phyloP scores from a whole-genome alignment of 768 basidiomycete species.

The Antrodiella citrinella region DNA sequence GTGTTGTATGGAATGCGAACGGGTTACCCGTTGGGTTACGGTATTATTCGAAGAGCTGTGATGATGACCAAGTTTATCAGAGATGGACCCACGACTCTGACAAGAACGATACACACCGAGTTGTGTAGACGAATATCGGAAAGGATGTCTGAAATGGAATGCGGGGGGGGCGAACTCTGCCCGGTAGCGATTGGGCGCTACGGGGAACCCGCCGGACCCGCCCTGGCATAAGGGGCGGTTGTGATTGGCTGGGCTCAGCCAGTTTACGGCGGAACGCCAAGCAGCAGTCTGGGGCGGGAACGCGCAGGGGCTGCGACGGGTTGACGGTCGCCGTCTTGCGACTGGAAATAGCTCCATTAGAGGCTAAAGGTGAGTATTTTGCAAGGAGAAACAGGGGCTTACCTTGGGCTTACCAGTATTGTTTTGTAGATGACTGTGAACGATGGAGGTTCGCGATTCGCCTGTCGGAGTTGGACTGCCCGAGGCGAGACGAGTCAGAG shows the following conservation, averaged over 20 bases:
- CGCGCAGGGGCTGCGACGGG: too few species aligned
- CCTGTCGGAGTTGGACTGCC: too few species aligned
- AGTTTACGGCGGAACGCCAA: not conserved
- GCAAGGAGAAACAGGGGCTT: too few species aligned
- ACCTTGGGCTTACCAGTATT: too few species aligned
- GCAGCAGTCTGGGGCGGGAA: not conserved
- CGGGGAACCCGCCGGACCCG: too few species aligned
- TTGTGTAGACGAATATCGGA: not conserved
- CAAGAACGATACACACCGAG: not conserved
- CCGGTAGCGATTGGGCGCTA: not conserved
- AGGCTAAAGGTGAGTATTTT: too few species aligned
- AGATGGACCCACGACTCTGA: not conserved
- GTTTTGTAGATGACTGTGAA: too few species aligned
- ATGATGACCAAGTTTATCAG: not conserved
- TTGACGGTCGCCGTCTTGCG: too few species aligned
- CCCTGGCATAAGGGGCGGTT: too few species aligned
- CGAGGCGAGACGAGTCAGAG: too few species aligned
- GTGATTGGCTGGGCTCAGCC: not conserved
- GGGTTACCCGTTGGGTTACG: not conserved
- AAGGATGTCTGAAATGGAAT: not conserved
- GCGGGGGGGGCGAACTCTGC: not conserved
- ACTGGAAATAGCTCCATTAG: too few species aligned
- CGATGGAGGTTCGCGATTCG: too few species aligned
- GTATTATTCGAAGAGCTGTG: not conserved
- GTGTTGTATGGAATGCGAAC: not conserved